Conservation (phyloP, 192 early-diverging fungal species). For the Backusella tarrabulga region DNA sequence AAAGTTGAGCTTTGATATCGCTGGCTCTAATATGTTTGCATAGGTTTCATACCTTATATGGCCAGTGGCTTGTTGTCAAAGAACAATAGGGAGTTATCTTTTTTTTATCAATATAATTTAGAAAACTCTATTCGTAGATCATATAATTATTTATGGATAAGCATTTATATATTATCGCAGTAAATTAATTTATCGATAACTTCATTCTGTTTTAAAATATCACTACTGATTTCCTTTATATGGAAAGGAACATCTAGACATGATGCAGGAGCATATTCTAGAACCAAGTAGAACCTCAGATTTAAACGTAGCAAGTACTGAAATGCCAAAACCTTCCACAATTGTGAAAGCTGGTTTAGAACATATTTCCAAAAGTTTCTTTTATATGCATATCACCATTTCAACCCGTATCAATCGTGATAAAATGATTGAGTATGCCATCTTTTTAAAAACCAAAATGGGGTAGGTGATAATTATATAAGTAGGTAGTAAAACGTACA, state of each 20-base stretch:
- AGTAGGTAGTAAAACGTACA: not conserved
- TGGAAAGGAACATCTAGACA: not conserved
- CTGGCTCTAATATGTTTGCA: not conserved
- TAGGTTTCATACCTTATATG: not conserved
- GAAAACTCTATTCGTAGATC: not conserved
- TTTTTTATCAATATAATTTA: not conserved
- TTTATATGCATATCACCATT: not conserved
- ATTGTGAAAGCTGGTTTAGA: not conserved
- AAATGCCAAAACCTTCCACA: not conserved
- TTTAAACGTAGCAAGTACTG: not conserved
- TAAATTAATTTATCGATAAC: not conserved
- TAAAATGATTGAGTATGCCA: not conserved
- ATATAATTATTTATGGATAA: not conserved
- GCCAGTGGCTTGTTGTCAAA: not conserved
- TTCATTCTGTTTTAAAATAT: not conserved
- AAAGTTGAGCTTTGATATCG: not conserved
- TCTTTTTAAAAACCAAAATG: not conserved
- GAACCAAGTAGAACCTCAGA: not conserved
- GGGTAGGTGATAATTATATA: too few relatives aligned
- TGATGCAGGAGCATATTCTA: not conserved
- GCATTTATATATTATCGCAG: not conserved
- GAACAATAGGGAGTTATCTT: not conserved
- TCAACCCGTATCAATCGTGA: not conserved
- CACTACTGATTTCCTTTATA: not conserved
- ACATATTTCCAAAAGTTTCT: not conserved